Evolutionary conservation across 768 basidiomycete species (phyloP).

Genomic region (Pleurotus giganteus): DNA sequence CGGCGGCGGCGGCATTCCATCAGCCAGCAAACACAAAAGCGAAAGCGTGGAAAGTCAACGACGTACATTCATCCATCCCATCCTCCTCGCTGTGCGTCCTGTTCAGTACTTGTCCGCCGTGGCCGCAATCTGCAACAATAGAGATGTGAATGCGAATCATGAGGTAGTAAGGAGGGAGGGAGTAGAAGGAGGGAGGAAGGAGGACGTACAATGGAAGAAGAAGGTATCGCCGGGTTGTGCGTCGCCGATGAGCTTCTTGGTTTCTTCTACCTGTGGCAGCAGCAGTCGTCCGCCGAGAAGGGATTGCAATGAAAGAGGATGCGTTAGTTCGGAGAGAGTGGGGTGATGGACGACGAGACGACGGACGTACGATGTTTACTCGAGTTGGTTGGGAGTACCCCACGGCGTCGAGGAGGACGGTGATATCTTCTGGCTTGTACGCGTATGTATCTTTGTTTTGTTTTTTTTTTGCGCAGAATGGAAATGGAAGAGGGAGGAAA

Average conservation of each 20-base stretch:
- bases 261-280: constrained; percentile 22
- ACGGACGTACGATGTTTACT: constrained; percentile 28
- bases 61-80: constrained; percentile 51
- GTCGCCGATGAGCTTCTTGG: constrained; percentile 26
- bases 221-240: constrained; percentile 32
- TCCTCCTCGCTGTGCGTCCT: constrained; percentile 46
- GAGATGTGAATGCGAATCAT: too few species aligned
- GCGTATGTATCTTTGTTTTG: constrained; percentile 27
- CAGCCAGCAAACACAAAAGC: too few species aligned
- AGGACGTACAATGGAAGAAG: constrained; percentile 32
- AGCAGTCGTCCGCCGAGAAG: background rate
- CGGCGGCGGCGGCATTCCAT: too few species aligned
- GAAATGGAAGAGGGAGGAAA: too few species aligned
- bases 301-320: background rate
- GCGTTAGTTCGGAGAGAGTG: background rate
- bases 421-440: constrained; percentile 26
- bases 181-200: background rate
- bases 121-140: constrained; percentile 42
- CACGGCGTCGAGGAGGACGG: constrained; percentile 25
- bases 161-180: background rate
- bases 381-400: constrained; percentile 22
- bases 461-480: too few species aligned
- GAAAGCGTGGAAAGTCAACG: background rate
- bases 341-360: background rate
- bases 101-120: constrained; percentile 43